phyloP scores from a whole-genome alignment of 371 early-diverging fungal species.

The Ordospora pajunii region DNA sequence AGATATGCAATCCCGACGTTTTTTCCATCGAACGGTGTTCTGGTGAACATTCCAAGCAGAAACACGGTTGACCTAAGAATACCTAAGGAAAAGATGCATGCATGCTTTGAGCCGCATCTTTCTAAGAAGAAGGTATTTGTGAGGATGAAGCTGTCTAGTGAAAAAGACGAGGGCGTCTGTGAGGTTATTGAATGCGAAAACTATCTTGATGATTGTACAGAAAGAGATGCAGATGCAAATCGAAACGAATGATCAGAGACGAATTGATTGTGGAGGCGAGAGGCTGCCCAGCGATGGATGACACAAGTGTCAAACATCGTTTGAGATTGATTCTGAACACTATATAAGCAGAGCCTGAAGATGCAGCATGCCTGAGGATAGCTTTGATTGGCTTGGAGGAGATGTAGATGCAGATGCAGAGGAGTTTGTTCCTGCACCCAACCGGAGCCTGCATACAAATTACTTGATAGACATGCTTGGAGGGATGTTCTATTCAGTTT shows the following conservation, averaged over 20 bases:
- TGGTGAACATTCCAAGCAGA: constrained; percentile 35
- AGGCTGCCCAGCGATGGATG: no score
- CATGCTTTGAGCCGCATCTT: constrained; percentile 1
- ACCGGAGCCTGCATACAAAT: background rate
- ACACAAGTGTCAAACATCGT: background rate
- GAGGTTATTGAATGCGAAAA: background rate
- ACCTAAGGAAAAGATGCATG: background rate
- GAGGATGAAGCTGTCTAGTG: constrained; percentile 1
- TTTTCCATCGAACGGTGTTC: constrained; percentile 40
- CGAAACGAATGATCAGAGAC: background rate
- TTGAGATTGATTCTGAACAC: background rate
- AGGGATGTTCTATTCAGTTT: constrained; percentile 19
- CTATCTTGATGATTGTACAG: background rate
- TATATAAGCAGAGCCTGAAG: background rate
- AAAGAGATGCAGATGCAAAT: no score
- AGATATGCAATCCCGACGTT: constrained; percentile 35
- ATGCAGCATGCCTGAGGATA: constrained; percentile 20
- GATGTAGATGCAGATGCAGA: constrained; percentile 49
- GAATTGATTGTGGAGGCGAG: no score
- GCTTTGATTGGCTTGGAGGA: constrained; percentile 57
- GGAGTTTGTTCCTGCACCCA: constrained; percentile 29
- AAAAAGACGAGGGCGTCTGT: background rate
- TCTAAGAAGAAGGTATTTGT: background rate
- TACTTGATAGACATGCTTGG: constrained; percentile 14
- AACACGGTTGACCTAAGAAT: constrained; percentile 24